Conservation (phyloP, 441 rosid genomes). For the Gossypium gossypioides region DNA sequence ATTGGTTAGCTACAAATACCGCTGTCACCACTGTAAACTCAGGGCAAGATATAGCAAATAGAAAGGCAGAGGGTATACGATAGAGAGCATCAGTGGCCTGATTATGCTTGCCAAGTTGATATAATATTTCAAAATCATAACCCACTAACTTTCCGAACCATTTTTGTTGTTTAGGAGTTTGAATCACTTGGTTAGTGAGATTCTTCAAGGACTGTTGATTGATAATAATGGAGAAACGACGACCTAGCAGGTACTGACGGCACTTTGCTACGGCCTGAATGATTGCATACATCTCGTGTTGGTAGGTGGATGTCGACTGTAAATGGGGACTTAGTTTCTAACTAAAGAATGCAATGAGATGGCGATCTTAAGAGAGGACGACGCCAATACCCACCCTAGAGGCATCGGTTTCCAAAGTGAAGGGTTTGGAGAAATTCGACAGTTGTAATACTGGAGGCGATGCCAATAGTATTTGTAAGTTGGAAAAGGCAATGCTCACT, state of each 20-base stretch:
- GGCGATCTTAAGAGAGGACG: neutral
- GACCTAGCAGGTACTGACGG: neutral
- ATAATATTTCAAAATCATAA: neutral
- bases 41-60: neutral
- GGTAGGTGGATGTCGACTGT: neutral
- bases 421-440: neutral
- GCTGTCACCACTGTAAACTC: too few species aligned
- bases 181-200: neutral
- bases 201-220: neutral
- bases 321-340: neutral
- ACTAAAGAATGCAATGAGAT: neutral
- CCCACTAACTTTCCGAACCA: neutral
- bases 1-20: too few species aligned
- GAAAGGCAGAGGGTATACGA: neutral
- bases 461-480: neutral
- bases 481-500: neutral
- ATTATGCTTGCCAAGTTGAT: neutral
- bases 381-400: neutral
- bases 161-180: too few species aligned
- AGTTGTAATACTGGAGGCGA: neutral
- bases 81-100: neutral
- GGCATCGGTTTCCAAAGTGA: neutral
- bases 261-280: neutral
- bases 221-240: neutral
- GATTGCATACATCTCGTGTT: neutral